Evolutionary conservation across 1,284 basidiomycete genomes (phyloP).

Genomic region (Fomitiporia mediterranea): DNA sequence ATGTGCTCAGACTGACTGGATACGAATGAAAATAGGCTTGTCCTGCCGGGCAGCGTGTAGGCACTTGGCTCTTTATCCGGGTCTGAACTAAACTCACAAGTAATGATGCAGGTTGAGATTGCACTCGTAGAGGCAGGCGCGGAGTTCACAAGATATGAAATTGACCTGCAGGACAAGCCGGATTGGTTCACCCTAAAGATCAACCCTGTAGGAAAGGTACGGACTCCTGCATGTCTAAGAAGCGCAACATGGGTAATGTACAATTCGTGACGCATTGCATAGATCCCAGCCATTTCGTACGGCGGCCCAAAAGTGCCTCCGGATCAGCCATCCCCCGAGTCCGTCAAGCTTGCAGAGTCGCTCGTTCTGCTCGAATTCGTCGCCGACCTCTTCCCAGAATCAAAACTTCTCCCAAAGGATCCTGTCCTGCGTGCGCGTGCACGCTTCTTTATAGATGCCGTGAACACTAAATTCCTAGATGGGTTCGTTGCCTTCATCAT

Average conservation of each 20-base stretch:
- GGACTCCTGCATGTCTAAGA: constrained; percentile 13
- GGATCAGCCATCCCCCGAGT: constrained; percentile 51
- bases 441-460: constrained; percentile 54
- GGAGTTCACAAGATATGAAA: constrained; percentile 43
- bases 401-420: constrained; percentile 45
- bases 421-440: constrained; percentile 52
- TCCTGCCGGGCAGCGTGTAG: too few relatives aligned
- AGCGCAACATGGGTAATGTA: neutral
- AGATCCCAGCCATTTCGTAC: constrained; percentile 52
- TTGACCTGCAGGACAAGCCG: constrained; percentile 60
- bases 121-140: constrained; percentile 53
- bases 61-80: too few relatives aligned
- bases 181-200: constrained; percentile 57
- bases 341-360: constrained; percentile 56
- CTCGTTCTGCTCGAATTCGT: constrained; percentile 59
- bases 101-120: constrained; percentile 41
- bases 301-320: constrained; percentile 49
- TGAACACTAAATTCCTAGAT: constrained; percentile 40
- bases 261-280: neutral
- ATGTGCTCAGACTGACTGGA: too few relatives aligned
- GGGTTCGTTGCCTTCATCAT: constrained; percentile 33
- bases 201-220: constrained; percentile 59
- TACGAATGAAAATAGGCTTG: too few relatives aligned
- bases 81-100: too few relatives aligned
- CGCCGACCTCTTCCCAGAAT: constrained; percentile 47